phyloP scores from a whole-genome alignment of 2,329 filamentous ascomycete genomes.

The Aspergillus flavus region DNA sequence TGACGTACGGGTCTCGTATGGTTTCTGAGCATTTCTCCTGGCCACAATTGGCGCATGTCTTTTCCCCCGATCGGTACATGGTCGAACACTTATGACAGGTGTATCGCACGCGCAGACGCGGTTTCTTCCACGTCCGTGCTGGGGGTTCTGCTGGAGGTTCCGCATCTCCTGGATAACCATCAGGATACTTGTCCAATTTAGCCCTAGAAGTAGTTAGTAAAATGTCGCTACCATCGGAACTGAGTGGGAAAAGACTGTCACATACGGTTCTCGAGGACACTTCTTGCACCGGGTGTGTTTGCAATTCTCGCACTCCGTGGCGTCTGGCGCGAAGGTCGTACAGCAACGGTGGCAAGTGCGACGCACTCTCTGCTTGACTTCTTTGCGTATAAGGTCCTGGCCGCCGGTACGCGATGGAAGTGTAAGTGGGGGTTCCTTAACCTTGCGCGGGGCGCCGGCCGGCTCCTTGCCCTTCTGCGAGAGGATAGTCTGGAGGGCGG shows the following conservation, averaged over 20 bases:
- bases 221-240: neutral
- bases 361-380: constrained; percentile 71
- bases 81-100: constrained; percentile 44
- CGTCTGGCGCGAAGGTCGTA: constrained; percentile 60
- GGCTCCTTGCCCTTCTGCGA: constrained; percentile 15
- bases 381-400: constrained; percentile 72
- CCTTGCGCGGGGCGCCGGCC: constrained; percentile 50
- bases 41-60: constrained; percentile 41
- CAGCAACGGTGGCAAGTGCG: constrained; percentile 76
- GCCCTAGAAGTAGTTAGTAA: constrained; percentile 28
- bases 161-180: constrained; percentile 49
- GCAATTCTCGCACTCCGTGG: constrained; percentile 69
- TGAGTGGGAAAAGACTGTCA: constrained; percentile 27
- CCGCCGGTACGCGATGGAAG: constrained; percentile 67
- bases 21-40: constrained; percentile 46
- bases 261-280: constrained; percentile 79
- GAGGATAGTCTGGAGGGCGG: constrained; percentile 22
- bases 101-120: constrained; percentile 43
- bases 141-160: constrained; percentile 38
- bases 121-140: constrained; percentile 41
- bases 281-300: constrained; percentile 74
- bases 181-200: constrained; percentile 47
- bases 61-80: constrained; percentile 35
- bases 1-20: constrained; percentile 45
- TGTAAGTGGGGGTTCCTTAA: constrained; percentile 35